Percentiles rank a stretch among this genome's conserved stretches.
These are phyloP conservation scores for Raffaelea deltoideospora DNA, from an alignment of 2,329 filamentous ascomycete species.

Conservation along the genomic window DNA sequence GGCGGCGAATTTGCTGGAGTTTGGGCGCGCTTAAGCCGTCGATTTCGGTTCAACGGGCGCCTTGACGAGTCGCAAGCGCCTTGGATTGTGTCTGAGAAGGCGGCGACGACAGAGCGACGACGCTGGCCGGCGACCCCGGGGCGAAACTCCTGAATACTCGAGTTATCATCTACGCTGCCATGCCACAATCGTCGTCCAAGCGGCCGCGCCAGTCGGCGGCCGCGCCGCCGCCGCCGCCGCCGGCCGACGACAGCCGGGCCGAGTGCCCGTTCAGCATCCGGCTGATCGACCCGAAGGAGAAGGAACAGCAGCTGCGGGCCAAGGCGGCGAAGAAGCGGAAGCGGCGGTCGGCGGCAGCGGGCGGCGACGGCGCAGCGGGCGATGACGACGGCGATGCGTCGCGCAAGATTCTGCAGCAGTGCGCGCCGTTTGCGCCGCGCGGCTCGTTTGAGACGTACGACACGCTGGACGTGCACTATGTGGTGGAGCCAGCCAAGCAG, in stretches of 20 bases:
- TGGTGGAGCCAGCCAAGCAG: constrained; percentile 33
- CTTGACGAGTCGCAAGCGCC: too few species aligned
- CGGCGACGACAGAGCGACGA: too few species aligned
- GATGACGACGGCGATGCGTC: constrained; percentile 27
- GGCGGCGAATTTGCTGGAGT: too few species aligned
- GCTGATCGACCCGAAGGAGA: constrained; percentile 29
- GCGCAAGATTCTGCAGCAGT: constrained; percentile 31
- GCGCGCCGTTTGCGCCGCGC: constrained; percentile 36
- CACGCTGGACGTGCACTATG: constrained; percentile 39
- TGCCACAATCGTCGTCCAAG: constrained; percentile 19
- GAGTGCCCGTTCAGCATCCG: constrained; percentile 39
- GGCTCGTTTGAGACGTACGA: constrained; percentile 39
- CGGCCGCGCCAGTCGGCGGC: constrained; percentile 33
- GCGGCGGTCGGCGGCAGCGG: constrained; percentile 12
- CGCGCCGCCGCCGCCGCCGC: too few species aligned
- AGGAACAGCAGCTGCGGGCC: constrained; percentile 29
- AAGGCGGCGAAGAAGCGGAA: constrained; percentile 26
- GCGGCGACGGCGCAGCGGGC: constrained; percentile 12
- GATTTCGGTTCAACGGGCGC: too few species aligned
- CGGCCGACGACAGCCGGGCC: constrained; percentile 35
- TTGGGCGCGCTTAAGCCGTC: too few species aligned
- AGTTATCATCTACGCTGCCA: too few species aligned
- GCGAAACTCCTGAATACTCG: too few species aligned
- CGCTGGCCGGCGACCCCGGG: too few species aligned
- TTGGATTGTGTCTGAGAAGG: too few species aligned